Base-by-base conservation (phyloP, 2,329 filamentous ascomycete species). In the Aspergillus luchuensis region DNA sequence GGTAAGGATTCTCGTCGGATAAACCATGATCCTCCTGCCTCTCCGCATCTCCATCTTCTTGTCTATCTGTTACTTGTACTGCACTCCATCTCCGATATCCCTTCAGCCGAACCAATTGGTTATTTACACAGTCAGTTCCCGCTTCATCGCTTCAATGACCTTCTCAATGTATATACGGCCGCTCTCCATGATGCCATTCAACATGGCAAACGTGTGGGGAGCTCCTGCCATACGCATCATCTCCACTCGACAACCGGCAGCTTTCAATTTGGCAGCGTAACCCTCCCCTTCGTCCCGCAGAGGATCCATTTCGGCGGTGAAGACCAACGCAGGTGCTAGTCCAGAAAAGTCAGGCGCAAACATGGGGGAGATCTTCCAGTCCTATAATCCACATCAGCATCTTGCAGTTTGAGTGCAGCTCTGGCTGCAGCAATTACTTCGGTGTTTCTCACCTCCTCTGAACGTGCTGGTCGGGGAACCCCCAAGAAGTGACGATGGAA, bases 351-450 rank as follows among this genome's bases (percentile, higher is more conserved):
- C 70, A 2, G 72, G 67, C 4, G 76, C 71, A 15, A 74, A 63
- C n/a, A 79, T 78, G 3, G 76, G 77, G 4, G 76, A 78, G 47
- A 79, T 77, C 56, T 74, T 78, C 76, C 76, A 79, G 60, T 79
- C 74, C 74, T 77, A 50, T 3, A 6, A 5, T 8, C 15, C 8
- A 55, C n/a, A 50, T 70, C 36, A 68, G 63, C 45, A 33, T 21
- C 17, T 19, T 47, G 33, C 41, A 54, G 47, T 19, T 19, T 6
- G 48, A 5, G 21, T 15, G 19, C 23, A 50, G 39, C 23, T 13
- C 43, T 19, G 13, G 11, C 5, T 39, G 36, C 47, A 36, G 33
- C 17, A 30, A 36, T 36, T 36, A 15, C 21, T 41, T 17, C 30
- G 45, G 21, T 39, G 65, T 73, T 67, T 58, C 33, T 36, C 11